Evolutionary conservation across 2,329 filamentous ascomycete genomes (phyloP), one percentile per base, ranked within the genome.

Genomic region (Botrytis elliptica): DNA sequence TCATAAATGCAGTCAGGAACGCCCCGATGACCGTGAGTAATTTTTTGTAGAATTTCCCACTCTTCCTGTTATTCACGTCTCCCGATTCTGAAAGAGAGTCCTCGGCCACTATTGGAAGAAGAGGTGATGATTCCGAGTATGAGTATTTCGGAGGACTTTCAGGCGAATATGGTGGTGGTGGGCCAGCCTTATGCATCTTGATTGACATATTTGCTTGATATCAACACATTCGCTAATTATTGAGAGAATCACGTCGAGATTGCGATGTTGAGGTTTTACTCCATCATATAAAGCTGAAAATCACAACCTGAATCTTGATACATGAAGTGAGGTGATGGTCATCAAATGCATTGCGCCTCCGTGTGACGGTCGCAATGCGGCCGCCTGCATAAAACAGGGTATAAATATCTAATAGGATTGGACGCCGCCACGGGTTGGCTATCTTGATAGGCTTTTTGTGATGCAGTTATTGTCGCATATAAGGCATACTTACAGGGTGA

Each of bases 351-450:
- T 67, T 55, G 65, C 33, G 9, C 46, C 65, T 55, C 46, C 46
- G 36, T 46, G 46, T 25, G 22, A 38, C 22, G 14, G 46, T 52
- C 65, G n/a, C 33, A 10, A 68, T 55, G 46, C 65, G 33, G 33
- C 46, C 46, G 36, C 65, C 38, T 68, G 46, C 65, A 68, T 52
- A 68, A 5, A 55, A 55, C 65, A 29, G 33, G 65, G 65, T 68
- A 29, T 18, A 16, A 46, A 18, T 12, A 65, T 46, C 22, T 40
- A 46, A 42, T 33, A n/a, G 40, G 65, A 68, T 68, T 68, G 46
- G 65, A 55, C 46, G 16, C 33, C 33, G n/a, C n/a, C 52, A 12
- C 52, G n/a, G n/a, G n/a, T 29, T 1, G 14, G 14, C 7, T 29
- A 55, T 68, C 46, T 36, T 55, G 36, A 52, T 52, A 14, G 12